phyloP scores from a whole-genome alignment of 257 asterid genomes.

The Nicotiana attenuata region DNA sequence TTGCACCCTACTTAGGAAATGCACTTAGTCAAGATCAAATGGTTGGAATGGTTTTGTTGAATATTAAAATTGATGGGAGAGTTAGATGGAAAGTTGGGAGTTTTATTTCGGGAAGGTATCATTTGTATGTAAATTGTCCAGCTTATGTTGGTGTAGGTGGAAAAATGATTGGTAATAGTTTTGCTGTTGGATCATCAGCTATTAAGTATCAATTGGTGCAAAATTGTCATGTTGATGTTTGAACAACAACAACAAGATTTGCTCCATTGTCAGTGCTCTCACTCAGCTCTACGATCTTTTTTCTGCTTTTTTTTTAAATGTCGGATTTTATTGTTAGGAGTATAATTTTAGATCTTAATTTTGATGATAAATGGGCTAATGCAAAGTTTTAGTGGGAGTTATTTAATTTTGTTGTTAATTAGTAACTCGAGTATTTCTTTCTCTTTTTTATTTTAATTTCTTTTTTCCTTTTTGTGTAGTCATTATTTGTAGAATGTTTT shows the following conservation, averaged over 20 bases:
- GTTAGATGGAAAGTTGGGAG: constrained; percentile 79
- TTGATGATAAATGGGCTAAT: neutral
- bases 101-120: constrained; percentile 51
- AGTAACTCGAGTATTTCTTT: neutral
- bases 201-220: constrained; percentile 43
- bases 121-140: constrained; percentile 60
- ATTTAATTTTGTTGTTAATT: neutral
- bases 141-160: constrained; percentile 56
- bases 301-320: neutral
- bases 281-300: neutral
- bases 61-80: constrained; percentile 44
- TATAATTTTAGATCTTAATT: neutral
- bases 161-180: constrained; percentile 9
- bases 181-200: constrained; percentile 29
- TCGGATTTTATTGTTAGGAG: neutral
- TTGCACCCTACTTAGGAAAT: constrained; percentile 40
- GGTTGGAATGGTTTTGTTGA: constrained; percentile 43
- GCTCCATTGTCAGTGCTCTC: neutral
- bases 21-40: constrained; percentile 34
- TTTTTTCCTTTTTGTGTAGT: neutral
- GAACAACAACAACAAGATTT: constrained; percentile 9
- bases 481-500: neutral
- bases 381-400: neutral
- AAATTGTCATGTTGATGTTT: constrained; percentile 55
- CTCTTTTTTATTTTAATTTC: neutral